Conservation (phyloP, 768 basidiomycete species). For the Dictyophora rubrovolvata region DNA sequence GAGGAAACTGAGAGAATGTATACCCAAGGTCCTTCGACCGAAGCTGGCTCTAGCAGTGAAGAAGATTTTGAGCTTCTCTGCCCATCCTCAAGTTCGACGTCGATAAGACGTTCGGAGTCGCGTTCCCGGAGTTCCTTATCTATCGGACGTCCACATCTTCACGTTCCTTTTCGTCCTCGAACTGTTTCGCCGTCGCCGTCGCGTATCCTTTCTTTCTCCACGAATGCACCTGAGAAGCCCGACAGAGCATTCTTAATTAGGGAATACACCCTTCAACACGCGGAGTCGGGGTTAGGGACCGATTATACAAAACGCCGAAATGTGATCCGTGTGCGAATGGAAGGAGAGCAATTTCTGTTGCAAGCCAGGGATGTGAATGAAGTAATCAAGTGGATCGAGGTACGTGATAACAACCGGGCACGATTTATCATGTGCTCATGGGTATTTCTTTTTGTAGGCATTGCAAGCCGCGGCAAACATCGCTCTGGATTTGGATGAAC, state of each 20-base stretch:
- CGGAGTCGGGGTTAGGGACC: constrained; percentile 89
- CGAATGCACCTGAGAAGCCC: constrained; percentile 15
- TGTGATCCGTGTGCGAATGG: constrained; percentile 83
- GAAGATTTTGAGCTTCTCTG: neutral
- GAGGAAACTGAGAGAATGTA: constrained; percentile 14
- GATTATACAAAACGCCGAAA: constrained; percentile 92
- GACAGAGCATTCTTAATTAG: constrained; percentile 36
- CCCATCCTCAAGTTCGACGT: neutral
- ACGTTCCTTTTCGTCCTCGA: neutral
- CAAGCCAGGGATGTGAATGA: constrained; percentile 76
- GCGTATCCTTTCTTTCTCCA: constrained; percentile 9
- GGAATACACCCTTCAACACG: constrained; percentile 75
- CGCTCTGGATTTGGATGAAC: constrained; percentile 81
- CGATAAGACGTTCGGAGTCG: neutral
- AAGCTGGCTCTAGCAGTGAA: neutral
- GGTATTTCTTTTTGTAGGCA: constrained; percentile 35
- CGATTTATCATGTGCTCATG: constrained; percentile 2
- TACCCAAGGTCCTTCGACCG: constrained; percentile 10
- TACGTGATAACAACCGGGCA: too few relatives aligned
- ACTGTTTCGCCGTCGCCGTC: constrained; percentile 20
- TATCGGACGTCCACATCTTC: neutral
- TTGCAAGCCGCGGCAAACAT: constrained; percentile 90
- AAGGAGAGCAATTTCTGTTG: constrained; percentile 94
- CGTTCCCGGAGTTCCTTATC: neutral
- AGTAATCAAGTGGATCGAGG: constrained; percentile 96